Base-by-base conservation (phyloP, 306 rosid species). In the Acacia crassicarpa region DNA sequence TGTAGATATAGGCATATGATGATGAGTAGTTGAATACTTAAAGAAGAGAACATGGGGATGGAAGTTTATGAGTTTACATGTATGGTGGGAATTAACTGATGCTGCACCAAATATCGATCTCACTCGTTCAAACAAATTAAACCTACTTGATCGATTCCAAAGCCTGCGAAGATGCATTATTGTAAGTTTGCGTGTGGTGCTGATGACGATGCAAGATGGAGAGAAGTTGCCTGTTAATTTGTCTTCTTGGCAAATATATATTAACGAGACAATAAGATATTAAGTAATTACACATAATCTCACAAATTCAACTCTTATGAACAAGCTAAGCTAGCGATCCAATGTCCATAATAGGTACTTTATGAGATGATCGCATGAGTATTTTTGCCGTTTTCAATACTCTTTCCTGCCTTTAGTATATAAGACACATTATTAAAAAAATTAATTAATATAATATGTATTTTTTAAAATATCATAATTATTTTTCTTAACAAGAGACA, bases 31-130 rank as follows among this genome's bases (percentile, higher is more conserved):
- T 74, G 74, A 35, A 73, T 51, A 54, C 56, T 73, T 80, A 59
- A 76, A 76, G 75, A 77, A 77, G 80, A 38, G 85, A 84, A 76
- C 83, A 65, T 78, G 82, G 82, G 30, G 22, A 74, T 73, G 71
- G 75, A 65, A 6, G 70, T 15, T 8, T 48, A 27, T 25, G 27
- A 78, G 74, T 56, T 54, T 58, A 8, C 65, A 8, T 65, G 83
- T 81, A 82, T 65, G 76, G 66, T 80, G 59, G 78, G 62, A 78
- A 59, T 72, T 74, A 76, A 75, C 72, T 76, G 78, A 63, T 62
- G 84, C 74, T 63, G 74, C 17, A 53, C 72, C 72, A 20, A 20
- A 32, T 15, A 19, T 49, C 20, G 54, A 49, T 49, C 54, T 46
- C 51, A 3, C 51, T 46, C 51, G 51, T 46, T 46, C 51, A 13